Conservation (phyloP, 2,329 filamentous ascomycete genomes). For the Uncinocarpus reesii region DNA sequence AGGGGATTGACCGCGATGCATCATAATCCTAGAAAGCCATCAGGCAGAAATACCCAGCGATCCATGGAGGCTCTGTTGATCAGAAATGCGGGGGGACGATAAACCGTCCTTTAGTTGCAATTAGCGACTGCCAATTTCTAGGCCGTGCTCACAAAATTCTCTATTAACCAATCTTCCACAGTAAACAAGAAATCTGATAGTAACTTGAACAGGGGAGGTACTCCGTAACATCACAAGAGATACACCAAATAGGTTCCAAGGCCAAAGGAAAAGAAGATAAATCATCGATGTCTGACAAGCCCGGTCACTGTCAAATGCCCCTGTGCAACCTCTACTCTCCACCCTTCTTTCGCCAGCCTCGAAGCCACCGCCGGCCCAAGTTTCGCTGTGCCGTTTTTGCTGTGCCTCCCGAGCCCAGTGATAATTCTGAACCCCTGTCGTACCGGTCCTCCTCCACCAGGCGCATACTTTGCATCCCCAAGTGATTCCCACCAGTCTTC, state of each 20-base stretch:
- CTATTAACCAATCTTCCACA: no score
- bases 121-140: no score
- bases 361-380: constrained; percentile 71
- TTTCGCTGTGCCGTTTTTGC: constrained; percentile 61
- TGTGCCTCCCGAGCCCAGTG: constrained; percentile 72
- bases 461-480: constrained; percentile 52
- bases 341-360: constrained; percentile 65
- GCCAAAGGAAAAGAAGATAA: not conserved
- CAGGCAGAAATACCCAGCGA: no score
- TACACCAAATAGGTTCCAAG: not conserved
- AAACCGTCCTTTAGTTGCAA: no score
- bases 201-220: no score
- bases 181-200: no score
- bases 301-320: constrained; percentile 64
- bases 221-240: no score
- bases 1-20: no score
- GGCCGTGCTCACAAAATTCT: no score
- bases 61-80: no score
- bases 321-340: constrained; percentile 64
- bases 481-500: constrained; percentile 65
- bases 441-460: constrained; percentile 35
- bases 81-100: no score
- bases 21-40: no score
- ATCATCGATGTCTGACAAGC: constrained; percentile 26
- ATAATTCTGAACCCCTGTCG: constrained; percentile 60